These are phyloP conservation scores for Magnaporthiopsis incrustans DNA, from an alignment of 2,329 filamentous ascomycete species.

Conservation along the genomic window DNA sequence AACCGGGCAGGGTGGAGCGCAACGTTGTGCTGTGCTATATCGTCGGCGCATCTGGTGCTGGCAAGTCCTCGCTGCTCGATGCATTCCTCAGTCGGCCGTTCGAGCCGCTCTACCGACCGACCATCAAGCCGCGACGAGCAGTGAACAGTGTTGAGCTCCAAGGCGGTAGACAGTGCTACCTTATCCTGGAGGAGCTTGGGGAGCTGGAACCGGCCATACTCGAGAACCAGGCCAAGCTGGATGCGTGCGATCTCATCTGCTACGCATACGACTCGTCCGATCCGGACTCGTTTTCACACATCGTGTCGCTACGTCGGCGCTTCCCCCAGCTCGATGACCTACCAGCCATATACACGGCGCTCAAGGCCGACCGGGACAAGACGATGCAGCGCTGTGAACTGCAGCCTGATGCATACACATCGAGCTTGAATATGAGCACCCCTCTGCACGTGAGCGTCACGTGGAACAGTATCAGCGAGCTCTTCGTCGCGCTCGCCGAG, in stretches of 20 bases:
- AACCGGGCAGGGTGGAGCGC: constrained; percentile 78
- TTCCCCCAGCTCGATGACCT: constrained; percentile 82
- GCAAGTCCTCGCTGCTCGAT: constrained; percentile 86
- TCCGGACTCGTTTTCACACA: constrained; percentile 89
- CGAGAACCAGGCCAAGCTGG: constrained; percentile 83
- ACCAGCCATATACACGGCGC: constrained; percentile 81
- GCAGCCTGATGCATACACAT: constrained; percentile 89
- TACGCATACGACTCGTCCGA: constrained; percentile 97
- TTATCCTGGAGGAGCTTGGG: constrained; percentile 91
- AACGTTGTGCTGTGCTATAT: constrained; percentile 95
- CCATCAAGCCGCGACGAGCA: constrained; percentile 86
- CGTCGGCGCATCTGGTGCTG: constrained; percentile 74
- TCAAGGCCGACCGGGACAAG: constrained; percentile 94
- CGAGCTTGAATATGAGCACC: constrained; percentile 75
- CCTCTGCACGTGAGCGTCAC: constrained; percentile 91
- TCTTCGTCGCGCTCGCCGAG: constrained; percentile 88
- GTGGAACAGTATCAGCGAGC: constrained; percentile 87
- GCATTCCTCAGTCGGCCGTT: constrained; percentile 88
- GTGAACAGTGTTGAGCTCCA: constrained; percentile 96
- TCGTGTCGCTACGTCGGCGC: constrained; percentile 70
- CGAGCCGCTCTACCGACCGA: constrained; percentile 75
- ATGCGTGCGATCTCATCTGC: constrained; percentile 88
- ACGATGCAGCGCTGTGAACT: constrained; percentile 88
- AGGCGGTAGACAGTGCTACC: constrained; percentile 92
- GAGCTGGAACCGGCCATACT: constrained; percentile 92